Evolutionary conservation across 78 protist genomes (phyloP).

Genomic region (Emiliania huxleyi): DNA sequence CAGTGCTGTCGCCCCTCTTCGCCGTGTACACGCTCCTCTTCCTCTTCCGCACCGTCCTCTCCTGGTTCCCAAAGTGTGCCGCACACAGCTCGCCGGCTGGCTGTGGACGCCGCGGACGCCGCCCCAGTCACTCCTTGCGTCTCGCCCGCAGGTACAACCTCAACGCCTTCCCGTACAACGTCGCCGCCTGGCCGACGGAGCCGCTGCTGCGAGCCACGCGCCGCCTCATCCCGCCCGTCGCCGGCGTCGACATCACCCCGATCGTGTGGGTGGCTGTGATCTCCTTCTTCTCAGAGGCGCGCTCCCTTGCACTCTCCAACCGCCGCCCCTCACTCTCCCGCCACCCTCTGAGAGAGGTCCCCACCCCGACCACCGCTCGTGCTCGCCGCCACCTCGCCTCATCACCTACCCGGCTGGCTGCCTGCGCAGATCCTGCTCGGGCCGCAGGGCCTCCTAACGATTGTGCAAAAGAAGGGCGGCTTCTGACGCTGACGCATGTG

Average conservation of each 20-base stretch:
- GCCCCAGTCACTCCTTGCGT: background rate
- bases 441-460: slow-evolving; percentile 15
- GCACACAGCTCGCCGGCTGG: background rate
- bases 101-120: too few relatives aligned
- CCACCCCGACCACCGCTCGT: too few relatives aligned
- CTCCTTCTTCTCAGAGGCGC: background rate
- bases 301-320: too few relatives aligned
- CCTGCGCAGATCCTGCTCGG: slow-evolving; percentile 24
- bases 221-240: background rate
- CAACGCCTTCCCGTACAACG: background rate
- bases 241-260: slow-evolving; percentile 8
- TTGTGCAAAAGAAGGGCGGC: background rate
- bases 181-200: slow-evolving; percentile 15
- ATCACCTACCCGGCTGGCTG: too few relatives aligned
- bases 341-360: too few relatives aligned
- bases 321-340: too few relatives aligned
- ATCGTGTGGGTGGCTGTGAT: background rate
- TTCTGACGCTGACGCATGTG: too few relatives aligned
- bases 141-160: background rate
- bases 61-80: slow-evolving; percentile 18
- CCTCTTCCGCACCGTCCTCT: slow-evolving; percentile 6
- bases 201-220: background rate
- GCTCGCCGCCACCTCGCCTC: too few relatives aligned
- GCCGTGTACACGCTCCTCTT: background rate
- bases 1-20: background rate